A percentile compares a stretch with the other conserved stretches of the same genome.
Evolutionary conservation across 306 rosid species (phyloP).

Genomic region (Purshia tridentata): DNA sequence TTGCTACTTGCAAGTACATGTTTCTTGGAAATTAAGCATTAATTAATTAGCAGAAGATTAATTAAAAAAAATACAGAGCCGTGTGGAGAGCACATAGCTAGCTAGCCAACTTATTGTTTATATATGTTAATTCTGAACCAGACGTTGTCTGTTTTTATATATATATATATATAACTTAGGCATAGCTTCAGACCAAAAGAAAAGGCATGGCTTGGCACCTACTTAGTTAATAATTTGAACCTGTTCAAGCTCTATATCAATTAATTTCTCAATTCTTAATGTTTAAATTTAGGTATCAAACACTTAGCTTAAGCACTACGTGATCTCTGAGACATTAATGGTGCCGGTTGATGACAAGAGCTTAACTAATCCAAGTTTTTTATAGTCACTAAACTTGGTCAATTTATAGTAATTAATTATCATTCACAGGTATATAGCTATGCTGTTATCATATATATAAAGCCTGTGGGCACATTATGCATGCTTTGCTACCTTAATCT

Average conservation of each 20-base stretch:
- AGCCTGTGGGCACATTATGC: no score
- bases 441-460: no score
- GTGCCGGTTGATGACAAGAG: no score
- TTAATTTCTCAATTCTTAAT: not conserved
- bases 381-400: no score
- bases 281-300: not conserved
- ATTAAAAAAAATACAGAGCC: not conserved
- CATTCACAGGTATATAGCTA: no score
- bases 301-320: no score
- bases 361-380: no score
- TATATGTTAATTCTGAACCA: not conserved
- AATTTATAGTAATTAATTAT: no score
- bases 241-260: not conserved
- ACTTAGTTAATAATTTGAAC: not conserved
- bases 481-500: no score
- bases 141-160: not conserved
- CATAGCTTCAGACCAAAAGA: not conserved
- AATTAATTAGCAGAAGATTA: not conserved
- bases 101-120: not conserved
- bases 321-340: no score
- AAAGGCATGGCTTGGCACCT: not conserved
- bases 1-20: not conserved
- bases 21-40: slow-evolving; percentile 14
- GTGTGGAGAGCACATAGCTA: slow-evolving; percentile 4
- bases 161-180: not conserved